These are phyloP conservation scores for Citrus maxima DNA, from an alignment of 345 rosid species.

Conservation along the genomic window DNA sequence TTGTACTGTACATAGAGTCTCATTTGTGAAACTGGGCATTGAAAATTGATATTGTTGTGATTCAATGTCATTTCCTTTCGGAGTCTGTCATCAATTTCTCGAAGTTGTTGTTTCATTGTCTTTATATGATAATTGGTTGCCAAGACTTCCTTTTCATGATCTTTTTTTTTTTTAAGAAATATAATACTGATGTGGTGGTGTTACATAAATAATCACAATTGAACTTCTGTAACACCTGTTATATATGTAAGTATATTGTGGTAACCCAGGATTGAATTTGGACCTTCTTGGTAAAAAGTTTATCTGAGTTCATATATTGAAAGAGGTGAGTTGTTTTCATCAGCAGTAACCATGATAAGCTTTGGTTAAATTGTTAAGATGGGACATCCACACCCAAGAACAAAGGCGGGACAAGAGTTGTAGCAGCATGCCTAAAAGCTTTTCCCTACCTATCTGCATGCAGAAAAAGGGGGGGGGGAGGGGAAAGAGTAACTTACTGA, in stretches of 20 bases:
- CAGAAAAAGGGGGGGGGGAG: not conserved
- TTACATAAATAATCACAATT: too few species aligned
- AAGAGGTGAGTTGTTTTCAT: not conserved
- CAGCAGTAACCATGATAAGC: not conserved
- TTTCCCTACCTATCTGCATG: not conserved
- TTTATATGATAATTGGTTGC: not conserved
- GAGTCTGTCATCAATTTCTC: constrained; percentile 14
- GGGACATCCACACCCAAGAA: not conserved
- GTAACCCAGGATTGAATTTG: not conserved
- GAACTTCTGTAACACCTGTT: not conserved
- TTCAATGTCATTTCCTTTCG: constrained; percentile 18
- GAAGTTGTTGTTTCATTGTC: not conserved
- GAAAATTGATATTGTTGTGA: not conserved
- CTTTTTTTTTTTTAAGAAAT: too few species aligned
- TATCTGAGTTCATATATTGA: not conserved
- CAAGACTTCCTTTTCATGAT: not conserved
- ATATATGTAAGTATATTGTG: not conserved
- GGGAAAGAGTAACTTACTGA: not conserved
- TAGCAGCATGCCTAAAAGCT: not conserved
- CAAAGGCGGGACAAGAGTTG: not conserved
- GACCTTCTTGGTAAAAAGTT: not conserved
- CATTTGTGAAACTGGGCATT: constrained; percentile 7
- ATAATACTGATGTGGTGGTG: too few species aligned
- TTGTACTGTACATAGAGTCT: constrained; percentile 21
- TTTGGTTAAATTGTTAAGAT: not conserved